Conservation (phyloP, 2,329 filamentous ascomycete species). For the Venturia nashicola region DNA sequence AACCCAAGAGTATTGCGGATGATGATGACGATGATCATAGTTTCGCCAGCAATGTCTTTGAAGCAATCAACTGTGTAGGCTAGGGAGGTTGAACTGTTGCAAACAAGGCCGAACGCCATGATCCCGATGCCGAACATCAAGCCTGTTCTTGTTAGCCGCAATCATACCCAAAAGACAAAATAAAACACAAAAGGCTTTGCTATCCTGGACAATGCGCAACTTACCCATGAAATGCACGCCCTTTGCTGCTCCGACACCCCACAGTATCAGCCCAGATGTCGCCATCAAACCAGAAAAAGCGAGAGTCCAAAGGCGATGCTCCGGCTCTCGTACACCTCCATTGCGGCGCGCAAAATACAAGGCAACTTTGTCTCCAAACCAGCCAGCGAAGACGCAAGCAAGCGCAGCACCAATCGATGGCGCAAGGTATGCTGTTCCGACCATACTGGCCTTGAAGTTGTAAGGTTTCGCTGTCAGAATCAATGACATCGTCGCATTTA, state of each 20-base stretch:
- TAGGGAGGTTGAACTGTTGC: conserved; percentile 25
- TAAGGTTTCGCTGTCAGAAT: conserved; percentile 26
- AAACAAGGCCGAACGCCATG: conserved; percentile 21
- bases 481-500: conserved; percentile 29
- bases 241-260: conserved; percentile 39
- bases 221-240: background rate
- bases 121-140: conserved; percentile 20
- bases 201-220: background rate
- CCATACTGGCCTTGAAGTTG: conserved; percentile 25
- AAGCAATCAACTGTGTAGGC: conserved; percentile 26
- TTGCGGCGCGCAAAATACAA: conserved; percentile 25
- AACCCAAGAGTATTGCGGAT: conserved; percentile 37
- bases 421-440: conserved; percentile 26
- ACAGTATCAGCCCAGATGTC: conserved; percentile 33
- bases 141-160: conserved; percentile 3
- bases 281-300: conserved; percentile 27
- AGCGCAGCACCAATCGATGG: conserved; percentile 24
- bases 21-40: conserved; percentile 31
- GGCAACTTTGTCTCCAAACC: conserved; percentile 23
- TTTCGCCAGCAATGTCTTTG: conserved; percentile 27
- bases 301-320: conserved; percentile 30
- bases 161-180: background rate
- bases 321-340: conserved; percentile 27
- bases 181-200: too few species aligned
- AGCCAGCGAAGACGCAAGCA: conserved; percentile 23